Evolutionary conservation across 2,329 filamentous ascomycete genomes (phyloP).

Genomic region (Neonectria faginata): DNA sequence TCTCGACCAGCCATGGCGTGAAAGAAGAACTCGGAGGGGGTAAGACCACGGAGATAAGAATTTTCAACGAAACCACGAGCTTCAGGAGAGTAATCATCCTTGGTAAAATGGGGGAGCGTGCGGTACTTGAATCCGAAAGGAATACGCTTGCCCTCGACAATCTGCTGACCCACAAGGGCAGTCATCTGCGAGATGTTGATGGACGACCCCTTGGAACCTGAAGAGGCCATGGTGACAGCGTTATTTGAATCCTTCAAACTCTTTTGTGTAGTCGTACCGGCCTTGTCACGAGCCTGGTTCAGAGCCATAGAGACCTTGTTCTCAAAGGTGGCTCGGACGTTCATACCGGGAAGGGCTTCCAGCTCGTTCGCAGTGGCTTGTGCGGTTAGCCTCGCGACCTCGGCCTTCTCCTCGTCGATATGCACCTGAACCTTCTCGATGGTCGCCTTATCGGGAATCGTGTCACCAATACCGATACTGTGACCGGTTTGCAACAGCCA

Average conservation of each 20-base stretch:
- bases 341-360: constrained; percentile 97
- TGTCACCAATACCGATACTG: constrained; percentile 98
- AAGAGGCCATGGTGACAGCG: constrained; percentile 94
- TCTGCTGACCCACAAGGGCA: constrained; percentile 96
- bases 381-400: constrained; percentile 80
- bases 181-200: constrained; percentile 99
- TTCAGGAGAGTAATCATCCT: constrained; percentile 98
- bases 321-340: constrained; percentile 97
- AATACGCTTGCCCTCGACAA: constrained; percentile 98
- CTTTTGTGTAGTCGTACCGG: constrained; percentile 91
- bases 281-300: constrained; percentile 95
- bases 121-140: constrained; percentile 99
- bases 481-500: constrained; percentile 97
- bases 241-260: constrained; percentile 97
- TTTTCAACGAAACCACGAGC: constrained; percentile 98
- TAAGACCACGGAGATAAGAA: constrained; percentile 95
- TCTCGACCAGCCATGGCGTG: constrained; percentile 99
- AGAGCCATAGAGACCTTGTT: constrained; percentile 94
- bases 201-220: constrained; percentile 97
- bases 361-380: constrained; percentile 87
- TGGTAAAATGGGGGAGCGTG: constrained; percentile 96
- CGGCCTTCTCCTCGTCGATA: constrained; percentile 83
- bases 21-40: constrained; percentile 98
- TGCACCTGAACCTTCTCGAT: constrained; percentile 86
- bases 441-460: constrained; percentile 88